Percentiles rank a stretch among this genome's conserved stretches.
Evolutionary conservation across 257 asterid genomes (phyloP).

Genomic region (Nicotiana obtusifolia): DNA sequence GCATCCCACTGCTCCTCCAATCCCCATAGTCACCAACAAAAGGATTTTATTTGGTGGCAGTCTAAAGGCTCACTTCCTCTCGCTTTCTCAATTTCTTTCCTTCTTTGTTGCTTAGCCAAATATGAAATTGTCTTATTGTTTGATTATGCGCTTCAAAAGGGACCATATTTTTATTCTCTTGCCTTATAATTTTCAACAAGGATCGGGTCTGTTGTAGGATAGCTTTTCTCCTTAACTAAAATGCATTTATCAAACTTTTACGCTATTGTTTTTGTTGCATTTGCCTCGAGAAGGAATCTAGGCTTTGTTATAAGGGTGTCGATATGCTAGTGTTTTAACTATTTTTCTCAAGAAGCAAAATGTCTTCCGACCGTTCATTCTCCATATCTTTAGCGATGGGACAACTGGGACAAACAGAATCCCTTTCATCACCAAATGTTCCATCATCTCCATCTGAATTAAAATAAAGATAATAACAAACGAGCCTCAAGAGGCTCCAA

Average conservation of each 20-base stretch:
- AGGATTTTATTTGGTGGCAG: background rate
- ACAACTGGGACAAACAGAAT: background rate
- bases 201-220: no score
- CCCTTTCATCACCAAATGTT: background rate
- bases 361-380: background rate
- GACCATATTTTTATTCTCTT: background rate
- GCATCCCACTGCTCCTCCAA: no score
- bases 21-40: no score
- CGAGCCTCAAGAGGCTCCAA: background rate
- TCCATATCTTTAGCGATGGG: background rate
- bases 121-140: background rate
- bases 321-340: no score
- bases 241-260: background rate
- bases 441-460: background rate
- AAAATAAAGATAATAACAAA: background rate
- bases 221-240: background rate
- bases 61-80: background rate
- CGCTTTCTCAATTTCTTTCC: background rate
- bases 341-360: background rate
- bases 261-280: background rate
- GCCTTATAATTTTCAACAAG: no score
- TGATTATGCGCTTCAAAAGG: background rate
- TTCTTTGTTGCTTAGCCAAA: slow-evolving; percentile 11
- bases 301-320: background rate
- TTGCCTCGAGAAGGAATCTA: background rate